These are phyloP conservation scores for Cercis canadensis DNA, from an alignment of 306 rosid species.

Conservation along the genomic window DNA sequence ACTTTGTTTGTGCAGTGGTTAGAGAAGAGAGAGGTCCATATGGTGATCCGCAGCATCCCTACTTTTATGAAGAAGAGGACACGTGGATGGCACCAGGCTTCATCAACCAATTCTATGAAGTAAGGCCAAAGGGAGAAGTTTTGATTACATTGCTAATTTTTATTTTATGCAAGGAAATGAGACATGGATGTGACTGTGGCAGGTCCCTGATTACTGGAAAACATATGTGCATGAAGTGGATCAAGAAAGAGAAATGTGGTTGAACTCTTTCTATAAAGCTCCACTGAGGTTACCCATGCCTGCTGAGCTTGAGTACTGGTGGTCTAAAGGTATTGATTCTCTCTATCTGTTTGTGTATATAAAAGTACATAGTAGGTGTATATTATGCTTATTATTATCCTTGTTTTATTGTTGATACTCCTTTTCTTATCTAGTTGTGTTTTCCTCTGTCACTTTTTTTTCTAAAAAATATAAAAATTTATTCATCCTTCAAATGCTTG, in stretches of 20 bases:
- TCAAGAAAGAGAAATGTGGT: slow-evolving; percentile 96
- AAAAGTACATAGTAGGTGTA: background rate
- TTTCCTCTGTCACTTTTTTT: background rate
- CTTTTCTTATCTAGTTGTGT: background rate
- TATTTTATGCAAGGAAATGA: slow-evolving; percentile 24
- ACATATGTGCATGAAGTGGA: slow-evolving; percentile 85
- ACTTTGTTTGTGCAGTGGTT: slow-evolving; percentile 64
- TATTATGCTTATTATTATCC: background rate
- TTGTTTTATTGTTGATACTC: background rate
- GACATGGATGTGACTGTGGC: slow-evolving; percentile 33
- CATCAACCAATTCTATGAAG: slow-evolving; percentile 91
- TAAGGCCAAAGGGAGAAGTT: slow-evolving; percentile 46
- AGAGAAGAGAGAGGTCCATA: slow-evolving; percentile 94
- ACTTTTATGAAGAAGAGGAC: slow-evolving; percentile 91
- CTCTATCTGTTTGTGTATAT: background rate
- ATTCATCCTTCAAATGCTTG: slow-evolving; percentile 42
- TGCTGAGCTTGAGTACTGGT: slow-evolving; percentile 95
- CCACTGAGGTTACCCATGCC: slow-evolving; percentile 98
- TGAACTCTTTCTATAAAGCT: slow-evolving; percentile 91
- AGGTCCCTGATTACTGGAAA: slow-evolving; percentile 98
- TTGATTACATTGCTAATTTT: slow-evolving; percentile 28
- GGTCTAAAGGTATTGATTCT: slow-evolving; percentile 65
- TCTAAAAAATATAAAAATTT: slow-evolving; percentile 10
- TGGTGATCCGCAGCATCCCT: slow-evolving; percentile 92
- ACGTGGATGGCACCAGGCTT: slow-evolving; percentile 99